Conservation (phyloP, 2,329 filamentous ascomycete species). For the Colletotrichum cordylinicola region DNA sequence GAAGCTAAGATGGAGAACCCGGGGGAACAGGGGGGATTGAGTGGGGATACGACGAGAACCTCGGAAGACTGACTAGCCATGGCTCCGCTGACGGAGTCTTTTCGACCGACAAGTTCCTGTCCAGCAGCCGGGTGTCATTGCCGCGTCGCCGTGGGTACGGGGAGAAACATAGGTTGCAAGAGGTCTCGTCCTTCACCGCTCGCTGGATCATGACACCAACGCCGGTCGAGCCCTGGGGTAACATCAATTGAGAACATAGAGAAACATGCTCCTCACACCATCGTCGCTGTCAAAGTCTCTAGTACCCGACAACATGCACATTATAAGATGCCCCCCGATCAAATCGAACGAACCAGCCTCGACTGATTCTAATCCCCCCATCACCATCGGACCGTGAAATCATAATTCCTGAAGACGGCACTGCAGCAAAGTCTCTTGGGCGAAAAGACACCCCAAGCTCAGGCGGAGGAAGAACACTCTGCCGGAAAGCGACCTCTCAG, state of each 20-base stretch:
- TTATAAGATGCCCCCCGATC: not conserved
- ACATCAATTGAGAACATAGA: not conserved
- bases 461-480: conserved; percentile 16
- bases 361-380: not conserved
- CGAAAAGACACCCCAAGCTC: not conserved
- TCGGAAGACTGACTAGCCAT: not conserved
- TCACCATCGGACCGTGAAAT: not conserved
- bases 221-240: not conserved
- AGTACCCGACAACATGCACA: not conserved
- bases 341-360: not conserved
- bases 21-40: not conserved
- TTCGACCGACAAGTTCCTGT: not conserved
- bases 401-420: not conserved
- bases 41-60: not conserved
- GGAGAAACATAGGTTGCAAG: not conserved
- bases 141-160: not conserved
- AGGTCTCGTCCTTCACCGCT: not conserved
- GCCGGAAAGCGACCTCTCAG: not conserved
- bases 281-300: not conserved
- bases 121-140: not conserved
- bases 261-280: not conserved
- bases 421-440: not conserved
- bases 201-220: not conserved
- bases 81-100: not conserved
- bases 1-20: not conserved